These are phyloP conservation scores for Microbotryum scabiosae DNA, from an alignment of 1,284 basidiomycete species.

Conservation along the genomic window DNA sequence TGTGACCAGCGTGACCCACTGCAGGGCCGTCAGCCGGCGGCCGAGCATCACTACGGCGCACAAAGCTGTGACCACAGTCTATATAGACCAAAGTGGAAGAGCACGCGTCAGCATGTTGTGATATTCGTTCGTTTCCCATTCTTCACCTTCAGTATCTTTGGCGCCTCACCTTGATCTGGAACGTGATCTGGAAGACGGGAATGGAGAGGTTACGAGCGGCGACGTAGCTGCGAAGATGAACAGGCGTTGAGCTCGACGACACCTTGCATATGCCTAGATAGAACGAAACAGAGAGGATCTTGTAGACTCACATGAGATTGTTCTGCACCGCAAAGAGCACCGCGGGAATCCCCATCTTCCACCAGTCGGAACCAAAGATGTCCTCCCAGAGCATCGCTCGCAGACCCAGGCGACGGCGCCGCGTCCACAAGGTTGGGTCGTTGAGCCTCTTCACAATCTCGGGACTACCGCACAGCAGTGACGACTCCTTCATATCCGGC, in stretches of 20 bases:
- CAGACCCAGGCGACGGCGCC: slow-evolving; percentile 16
- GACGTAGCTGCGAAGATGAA: slow-evolving; percentile 29
- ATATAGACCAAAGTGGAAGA: background rate
- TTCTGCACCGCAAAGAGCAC: slow-evolving; percentile 39
- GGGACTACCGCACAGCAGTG: background rate
- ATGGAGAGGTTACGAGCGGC: slow-evolving; percentile 41
- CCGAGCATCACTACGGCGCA: slow-evolving; percentile 40
- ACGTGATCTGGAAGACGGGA: slow-evolving; percentile 41
- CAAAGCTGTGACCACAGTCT: slow-evolving; percentile 41
- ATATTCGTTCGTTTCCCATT: too few relatives aligned
- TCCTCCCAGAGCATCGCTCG: slow-evolving; percentile 22
- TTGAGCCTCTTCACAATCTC: slow-evolving; percentile 19
- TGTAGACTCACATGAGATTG: slow-evolving; percentile 33
- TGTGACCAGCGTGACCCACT: slow-evolving; percentile 39
- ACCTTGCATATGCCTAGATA: background rate
- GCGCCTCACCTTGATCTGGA: slow-evolving; percentile 38
- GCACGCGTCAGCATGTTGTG: background rate
- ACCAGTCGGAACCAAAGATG: slow-evolving; percentile 31
- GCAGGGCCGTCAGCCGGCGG: slow-evolving; percentile 35
- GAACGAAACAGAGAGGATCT: background rate
- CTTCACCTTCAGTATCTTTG: background rate
- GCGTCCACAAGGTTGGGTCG: slow-evolving; percentile 20
- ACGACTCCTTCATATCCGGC: slow-evolving; percentile 17
- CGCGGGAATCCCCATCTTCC: slow-evolving; percentile 35
- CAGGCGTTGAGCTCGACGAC: background rate